Evolutionary conservation across 805 yeast genomes (phyloP).

Genomic region (Saturnispora quitensis): DNA sequence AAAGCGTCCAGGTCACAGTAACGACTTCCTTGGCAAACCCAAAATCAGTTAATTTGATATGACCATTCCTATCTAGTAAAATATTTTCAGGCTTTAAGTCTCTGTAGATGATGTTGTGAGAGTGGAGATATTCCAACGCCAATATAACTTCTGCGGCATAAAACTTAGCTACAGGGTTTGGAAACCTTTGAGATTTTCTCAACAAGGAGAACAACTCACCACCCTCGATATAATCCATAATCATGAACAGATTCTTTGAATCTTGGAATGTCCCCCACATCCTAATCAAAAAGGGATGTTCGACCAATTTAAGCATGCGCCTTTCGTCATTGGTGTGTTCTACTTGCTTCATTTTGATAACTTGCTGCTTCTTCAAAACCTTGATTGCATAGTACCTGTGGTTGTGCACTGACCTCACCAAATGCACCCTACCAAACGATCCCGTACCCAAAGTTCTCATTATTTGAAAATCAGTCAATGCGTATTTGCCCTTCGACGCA

Average conservation of each 20-base stretch:
- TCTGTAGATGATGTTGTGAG: constrained; percentile 50
- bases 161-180: constrained; percentile 55
- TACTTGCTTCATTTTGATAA: constrained; percentile 52
- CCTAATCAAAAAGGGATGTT: constrained; percentile 51
- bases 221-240: constrained; percentile 59
- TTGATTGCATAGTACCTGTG: constrained; percentile 54
- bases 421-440: constrained; percentile 51
- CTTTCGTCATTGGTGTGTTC: constrained; percentile 59
- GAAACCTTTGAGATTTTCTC: constrained; percentile 49
- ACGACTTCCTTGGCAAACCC: constrained; percentile 56
- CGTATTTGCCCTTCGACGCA: constrained; percentile 47
- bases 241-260: constrained; percentile 47
- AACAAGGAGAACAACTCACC: constrained; percentile 50
- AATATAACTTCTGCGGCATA: constrained; percentile 55
- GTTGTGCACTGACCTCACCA: constrained; percentile 49
- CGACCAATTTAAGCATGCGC: constrained; percentile 47
- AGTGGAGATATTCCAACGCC: constrained; percentile 50
- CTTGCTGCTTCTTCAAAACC: constrained; percentile 47
- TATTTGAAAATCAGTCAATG: constrained; percentile 46
- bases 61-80: constrained; percentile 49
- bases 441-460: constrained; percentile 54
- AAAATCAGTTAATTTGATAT: constrained; percentile 51
- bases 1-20: constrained; percentile 51
- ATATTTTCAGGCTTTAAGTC: constrained; percentile 57
- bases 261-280: constrained; percentile 67